Percentiles rank a stretch among this genome's conserved stretches.
Conservation (phyloP, 305 asterid species). For the Euphrasia arctica region DNA sequence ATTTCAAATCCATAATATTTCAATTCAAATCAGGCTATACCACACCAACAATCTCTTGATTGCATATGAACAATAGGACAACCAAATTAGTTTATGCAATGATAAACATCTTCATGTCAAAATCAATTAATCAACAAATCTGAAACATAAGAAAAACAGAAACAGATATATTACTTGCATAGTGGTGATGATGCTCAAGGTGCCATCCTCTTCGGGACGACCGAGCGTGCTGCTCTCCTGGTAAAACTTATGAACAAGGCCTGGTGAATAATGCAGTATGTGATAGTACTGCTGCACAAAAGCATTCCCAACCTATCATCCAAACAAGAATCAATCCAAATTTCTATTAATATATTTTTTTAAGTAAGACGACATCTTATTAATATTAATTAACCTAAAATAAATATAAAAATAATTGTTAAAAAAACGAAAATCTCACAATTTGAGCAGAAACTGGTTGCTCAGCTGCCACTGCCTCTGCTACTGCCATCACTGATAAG, state of each 20-base stretch:
- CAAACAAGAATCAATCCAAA: neutral
- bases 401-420: neutral
- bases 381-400: neutral
- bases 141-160: constrained; percentile 3
- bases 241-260: constrained; percentile 64
- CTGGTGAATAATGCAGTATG: constrained; percentile 73
- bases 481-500: constrained; percentile 36
- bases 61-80: neutral
- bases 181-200: constrained; percentile 69
- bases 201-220: constrained; percentile 75
- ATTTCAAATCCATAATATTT: neutral
- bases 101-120: neutral
- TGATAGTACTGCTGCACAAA: constrained; percentile 85
- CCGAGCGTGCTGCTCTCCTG: constrained; percentile 82
- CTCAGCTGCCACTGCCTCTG: constrained; percentile 36
- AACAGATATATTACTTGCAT: constrained; percentile 56
- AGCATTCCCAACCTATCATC: constrained; percentile 73
- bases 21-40: neutral
- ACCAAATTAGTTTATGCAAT: neutral
- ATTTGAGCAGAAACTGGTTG: constrained; percentile 52
- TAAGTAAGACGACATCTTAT: neutral
- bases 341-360: neutral
- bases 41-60: neutral
- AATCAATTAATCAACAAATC: neutral
- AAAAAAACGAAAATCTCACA: constrained; percentile 26